phyloP scores from a whole-genome alignment of 108 stramenopile genomes.

The Nannochloropsis gaditana region DNA sequence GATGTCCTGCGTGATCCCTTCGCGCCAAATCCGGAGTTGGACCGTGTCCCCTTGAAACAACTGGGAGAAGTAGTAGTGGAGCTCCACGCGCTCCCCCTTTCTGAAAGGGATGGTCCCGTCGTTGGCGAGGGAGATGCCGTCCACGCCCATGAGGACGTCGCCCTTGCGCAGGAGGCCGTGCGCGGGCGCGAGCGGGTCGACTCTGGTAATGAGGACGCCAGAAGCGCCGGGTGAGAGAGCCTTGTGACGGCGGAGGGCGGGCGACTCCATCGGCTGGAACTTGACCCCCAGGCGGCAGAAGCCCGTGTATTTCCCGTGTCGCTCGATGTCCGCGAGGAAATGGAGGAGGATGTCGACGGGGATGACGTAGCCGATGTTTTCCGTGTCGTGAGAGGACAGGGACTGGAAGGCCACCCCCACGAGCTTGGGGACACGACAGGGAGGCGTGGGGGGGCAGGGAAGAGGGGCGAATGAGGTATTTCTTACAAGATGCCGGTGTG shows the following conservation, averaged over 20 bases:
- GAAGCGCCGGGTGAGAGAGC: constrained; percentile 25
- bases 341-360: constrained; percentile 57
- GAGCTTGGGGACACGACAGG: not conserved
- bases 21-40: constrained; percentile 25
- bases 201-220: constrained; percentile 30
- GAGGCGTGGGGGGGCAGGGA: not conserved
- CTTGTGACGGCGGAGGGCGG: constrained; percentile 30
- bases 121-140: constrained; percentile 44
- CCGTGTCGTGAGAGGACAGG: constrained; percentile 48
- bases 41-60: constrained; percentile 43
- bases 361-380: constrained; percentile 65
- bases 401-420: constrained; percentile 61
- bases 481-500: not conserved
- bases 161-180: constrained; percentile 28
- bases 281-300: constrained; percentile 35
- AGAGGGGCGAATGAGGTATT: not conserved
- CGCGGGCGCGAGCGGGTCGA: constrained; percentile 32
- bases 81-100: constrained; percentile 39
- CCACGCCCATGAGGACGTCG: constrained; percentile 44
- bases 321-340: constrained; percentile 50
- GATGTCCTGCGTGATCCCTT: constrained; percentile 23
- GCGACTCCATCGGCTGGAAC: constrained; percentile 43
- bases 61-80: constrained; percentile 43
- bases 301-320: constrained; percentile 41
- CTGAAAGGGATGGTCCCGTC: constrained; percentile 48